These are phyloP conservation scores for Helicostylum pulchrum DNA, from an alignment of 192 early-diverging fungal species.

Conservation along the genomic window DNA sequence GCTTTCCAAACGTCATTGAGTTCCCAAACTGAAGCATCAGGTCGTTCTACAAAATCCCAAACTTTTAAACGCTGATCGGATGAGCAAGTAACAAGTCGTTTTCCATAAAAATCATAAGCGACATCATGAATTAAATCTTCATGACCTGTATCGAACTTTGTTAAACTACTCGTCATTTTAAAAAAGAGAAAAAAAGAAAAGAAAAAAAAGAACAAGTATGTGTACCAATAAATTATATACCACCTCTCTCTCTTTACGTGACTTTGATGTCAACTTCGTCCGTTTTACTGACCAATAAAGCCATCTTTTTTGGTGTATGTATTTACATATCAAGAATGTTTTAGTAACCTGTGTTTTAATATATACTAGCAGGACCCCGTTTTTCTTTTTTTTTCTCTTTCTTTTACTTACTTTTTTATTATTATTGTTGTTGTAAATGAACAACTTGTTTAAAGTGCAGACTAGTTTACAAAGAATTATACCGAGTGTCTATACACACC, in stretches of 20 bases:
- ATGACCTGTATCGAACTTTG: slow-evolving; percentile 69
- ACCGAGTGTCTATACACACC: neutral
- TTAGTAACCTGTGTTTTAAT: neutral
- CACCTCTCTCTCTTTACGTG: no score
- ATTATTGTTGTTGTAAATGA: neutral
- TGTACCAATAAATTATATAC: no score
- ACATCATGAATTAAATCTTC: slow-evolving; percentile 95
- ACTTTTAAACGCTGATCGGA: slow-evolving; percentile 94
- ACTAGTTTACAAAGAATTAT: neutral
- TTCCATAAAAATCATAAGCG: slow-evolving; percentile 90
- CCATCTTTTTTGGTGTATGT: neutral
- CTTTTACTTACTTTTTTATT: neutral
- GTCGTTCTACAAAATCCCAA: slow-evolving; percentile 70
- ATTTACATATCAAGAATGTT: neutral
- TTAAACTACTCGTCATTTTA: slow-evolving; percentile 42
- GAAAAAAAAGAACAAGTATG: neutral
- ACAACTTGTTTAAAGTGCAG: neutral
- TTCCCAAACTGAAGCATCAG: slow-evolving; percentile 68
- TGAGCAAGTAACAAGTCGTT: slow-evolving; percentile 83
- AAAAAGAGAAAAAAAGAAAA: slow-evolving; percentile 2
- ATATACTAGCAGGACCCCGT: neutral
- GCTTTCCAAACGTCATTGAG: slow-evolving; percentile 80
- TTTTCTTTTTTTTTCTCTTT: neutral
- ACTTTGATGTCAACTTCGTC: slow-evolving; percentile 2
- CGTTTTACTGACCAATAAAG: neutral